Conservation (phyloP, 306 rosid species). For the Casuarina cunninghamiana region DNA sequence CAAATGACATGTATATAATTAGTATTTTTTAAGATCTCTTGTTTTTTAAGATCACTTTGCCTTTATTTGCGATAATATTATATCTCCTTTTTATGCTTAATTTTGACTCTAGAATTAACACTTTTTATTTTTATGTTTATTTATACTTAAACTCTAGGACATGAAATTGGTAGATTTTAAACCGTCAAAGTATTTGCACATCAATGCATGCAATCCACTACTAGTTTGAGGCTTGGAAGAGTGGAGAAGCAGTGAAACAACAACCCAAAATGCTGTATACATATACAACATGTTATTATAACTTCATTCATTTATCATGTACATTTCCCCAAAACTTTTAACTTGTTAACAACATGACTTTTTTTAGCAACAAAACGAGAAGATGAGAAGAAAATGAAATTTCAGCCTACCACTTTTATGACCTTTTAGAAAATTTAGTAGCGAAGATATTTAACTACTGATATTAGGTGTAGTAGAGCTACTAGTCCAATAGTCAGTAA, state of each 20-base stretch:
- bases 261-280: too few species aligned
- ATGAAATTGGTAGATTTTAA: neutral
- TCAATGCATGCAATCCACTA: neutral
- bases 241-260: neutral
- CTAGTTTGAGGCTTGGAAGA: neutral
- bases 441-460: constrained; percentile 31
- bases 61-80: too few species aligned
- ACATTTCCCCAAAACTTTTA: constrained; percentile 2
- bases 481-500: constrained; percentile 8
- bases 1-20: too few species aligned
- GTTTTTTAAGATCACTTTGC: too few species aligned
- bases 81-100: too few species aligned
- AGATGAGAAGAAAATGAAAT: neutral
- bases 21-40: too few species aligned
- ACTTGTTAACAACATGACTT: neutral
- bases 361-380: neutral
- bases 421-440: neutral
- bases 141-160: neutral
- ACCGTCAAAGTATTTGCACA: neutral
- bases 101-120: too few species aligned
- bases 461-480: constrained; percentile 33
- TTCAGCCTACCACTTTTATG: neutral
- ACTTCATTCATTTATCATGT: neutral
- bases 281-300: neutral
- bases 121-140: too few species aligned